phyloP scores from a whole-genome alignment of 2,329 filamentous ascomycete genomes.

The Sarocladium brachiariae region DNA sequence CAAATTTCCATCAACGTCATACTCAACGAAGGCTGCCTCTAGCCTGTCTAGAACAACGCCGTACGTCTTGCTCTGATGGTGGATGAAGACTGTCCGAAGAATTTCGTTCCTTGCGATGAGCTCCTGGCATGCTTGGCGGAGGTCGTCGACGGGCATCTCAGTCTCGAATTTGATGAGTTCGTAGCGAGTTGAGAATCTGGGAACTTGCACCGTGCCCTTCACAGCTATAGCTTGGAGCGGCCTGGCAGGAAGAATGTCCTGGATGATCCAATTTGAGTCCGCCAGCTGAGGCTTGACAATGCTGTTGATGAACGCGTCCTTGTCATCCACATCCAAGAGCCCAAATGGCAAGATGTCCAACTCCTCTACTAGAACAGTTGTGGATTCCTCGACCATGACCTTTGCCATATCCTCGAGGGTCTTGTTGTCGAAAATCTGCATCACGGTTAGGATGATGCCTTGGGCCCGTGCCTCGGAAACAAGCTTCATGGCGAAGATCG shows the following conservation, averaged over 20 bases:
- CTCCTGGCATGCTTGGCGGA: slow-evolving; percentile 43
- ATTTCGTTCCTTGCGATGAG: slow-evolving; percentile 57
- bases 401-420: slow-evolving; percentile 47
- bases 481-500: slow-evolving; percentile 54
- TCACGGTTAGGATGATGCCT: slow-evolving; percentile 43
- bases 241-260: slow-evolving; percentile 50
- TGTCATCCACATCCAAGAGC: slow-evolving; percentile 34
- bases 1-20: slow-evolving; percentile 41
- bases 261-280: slow-evolving; percentile 38
- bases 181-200: slow-evolving; percentile 57
- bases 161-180: slow-evolving; percentile 56
- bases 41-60: slow-evolving; percentile 53
- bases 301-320: slow-evolving; percentile 36
- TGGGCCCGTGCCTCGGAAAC: slow-evolving; percentile 46
- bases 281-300: slow-evolving; percentile 44
- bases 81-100: slow-evolving; percentile 58
- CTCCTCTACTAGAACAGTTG: slow-evolving; percentile 15
- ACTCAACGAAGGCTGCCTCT: slow-evolving; percentile 40
- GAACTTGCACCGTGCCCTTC: slow-evolving; percentile 47
- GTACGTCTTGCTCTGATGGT: slow-evolving; percentile 41
- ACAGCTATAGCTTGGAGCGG: slow-evolving; percentile 55
- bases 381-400: slow-evolving; percentile 31
- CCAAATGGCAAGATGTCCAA: slow-evolving; percentile 40
- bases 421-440: slow-evolving; percentile 45
- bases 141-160: slow-evolving; percentile 37